These are phyloP conservation scores for Coniochaeta ligniaria DNA, from an alignment of 2,329 filamentous ascomycete genomes.

Conservation along the genomic window DNA sequence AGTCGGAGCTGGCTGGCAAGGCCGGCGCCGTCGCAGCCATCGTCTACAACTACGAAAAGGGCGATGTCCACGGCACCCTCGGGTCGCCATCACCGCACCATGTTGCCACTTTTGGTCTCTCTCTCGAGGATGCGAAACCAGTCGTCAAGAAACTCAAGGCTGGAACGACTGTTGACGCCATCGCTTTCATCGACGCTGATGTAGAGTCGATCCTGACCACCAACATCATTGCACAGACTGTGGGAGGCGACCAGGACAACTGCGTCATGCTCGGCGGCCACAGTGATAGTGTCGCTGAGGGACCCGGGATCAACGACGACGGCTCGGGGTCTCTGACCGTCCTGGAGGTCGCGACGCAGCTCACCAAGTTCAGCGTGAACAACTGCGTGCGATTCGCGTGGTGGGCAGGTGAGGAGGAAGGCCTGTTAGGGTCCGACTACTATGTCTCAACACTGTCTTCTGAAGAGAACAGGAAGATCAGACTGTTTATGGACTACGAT, in stretches of 20 bases:
- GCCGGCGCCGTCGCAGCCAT: conserved; percentile 66
- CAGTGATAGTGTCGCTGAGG: conserved; percentile 54
- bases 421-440: conserved; percentile 55
- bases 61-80: conserved; percentile 59
- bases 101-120: conserved; percentile 62
- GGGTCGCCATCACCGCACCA: conserved; percentile 52
- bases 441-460: conserved; percentile 48
- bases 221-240: conserved; percentile 59
- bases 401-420: conserved; percentile 63
- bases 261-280: conserved; percentile 61
- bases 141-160: conserved; percentile 46
- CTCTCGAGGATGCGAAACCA: conserved; percentile 48
- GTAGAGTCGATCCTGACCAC: conserved; percentile 46
- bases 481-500: conserved; percentile 64
- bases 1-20: conserved; percentile 59
- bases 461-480: conserved; percentile 55
- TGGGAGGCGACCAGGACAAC: conserved; percentile 51
- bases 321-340: conserved; percentile 59
- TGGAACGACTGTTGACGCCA: conserved; percentile 42
- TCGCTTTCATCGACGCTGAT: conserved; percentile 52
- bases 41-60: conserved; percentile 66
- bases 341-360: conserved; percentile 54
- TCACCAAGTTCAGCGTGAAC: conserved; percentile 49
- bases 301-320: conserved; percentile 73
- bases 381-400: conserved; percentile 62